These are phyloP conservation scores for Odontarrhena argentea DNA, from an alignment of 345 rosid genomes.

Conservation along the genomic window DNA sequence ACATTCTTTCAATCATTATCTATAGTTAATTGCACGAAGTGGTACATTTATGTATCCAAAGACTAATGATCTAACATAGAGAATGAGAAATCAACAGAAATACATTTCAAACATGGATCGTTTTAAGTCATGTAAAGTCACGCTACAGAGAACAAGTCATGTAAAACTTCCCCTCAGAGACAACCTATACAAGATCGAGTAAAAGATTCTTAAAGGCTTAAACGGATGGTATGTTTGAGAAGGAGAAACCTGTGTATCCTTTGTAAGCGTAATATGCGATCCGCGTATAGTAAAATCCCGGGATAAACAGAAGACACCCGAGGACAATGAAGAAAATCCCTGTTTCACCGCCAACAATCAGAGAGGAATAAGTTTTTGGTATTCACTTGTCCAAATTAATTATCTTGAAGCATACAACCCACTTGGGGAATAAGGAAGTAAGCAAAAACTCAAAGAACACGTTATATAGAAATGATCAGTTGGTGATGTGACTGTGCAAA, in stretches of 20 bases:
- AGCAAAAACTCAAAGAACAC: slow-evolving; percentile 2
- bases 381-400: background rate
- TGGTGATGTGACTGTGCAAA: background rate
- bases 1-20: too few relatives aligned
- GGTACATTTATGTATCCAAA: slow-evolving; percentile 1
- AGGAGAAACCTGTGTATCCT: slow-evolving; percentile 97
- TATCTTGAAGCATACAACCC: slow-evolving; percentile 1
- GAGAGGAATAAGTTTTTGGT: slow-evolving; percentile 8
- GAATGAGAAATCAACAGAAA: slow-evolving; percentile 24
- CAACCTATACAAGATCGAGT: slow-evolving; percentile 35
- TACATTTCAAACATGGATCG: slow-evolving; percentile 33
- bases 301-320: slow-evolving; percentile 84
- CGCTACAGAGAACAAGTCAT: slow-evolving; percentile 29
- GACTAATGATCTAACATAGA: slow-evolving; percentile 26
- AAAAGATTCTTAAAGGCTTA: slow-evolving; percentile 31
- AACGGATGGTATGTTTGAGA: slow-evolving; percentile 86
- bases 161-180: slow-evolving; percentile 4
- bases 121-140: slow-evolving; percentile 32
- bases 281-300: slow-evolving; percentile 92
- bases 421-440: background rate
- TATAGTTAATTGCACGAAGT: background rate
- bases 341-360: slow-evolving; percentile 42
- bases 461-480: slow-evolving; percentile 12
- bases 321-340: slow-evolving; percentile 87
- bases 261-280: slow-evolving; percentile 95